These are phyloP conservation scores for Magnaporthiopsis poae DNA, from an alignment of 2,329 filamentous ascomycete species.

Conservation along the genomic window DNA sequence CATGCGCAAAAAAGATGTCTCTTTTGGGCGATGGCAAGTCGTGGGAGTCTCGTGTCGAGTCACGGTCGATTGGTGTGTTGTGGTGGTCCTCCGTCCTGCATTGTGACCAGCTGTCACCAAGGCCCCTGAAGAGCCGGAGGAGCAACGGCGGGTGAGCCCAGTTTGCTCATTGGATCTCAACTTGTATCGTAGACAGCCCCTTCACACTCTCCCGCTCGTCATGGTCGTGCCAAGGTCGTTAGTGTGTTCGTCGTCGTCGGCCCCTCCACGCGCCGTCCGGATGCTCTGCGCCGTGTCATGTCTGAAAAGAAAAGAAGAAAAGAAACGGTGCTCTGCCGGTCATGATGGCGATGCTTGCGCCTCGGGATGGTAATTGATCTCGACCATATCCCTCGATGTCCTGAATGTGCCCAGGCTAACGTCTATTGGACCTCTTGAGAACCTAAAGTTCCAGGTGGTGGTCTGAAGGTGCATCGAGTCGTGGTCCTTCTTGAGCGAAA, in stretches of 20 bases:
- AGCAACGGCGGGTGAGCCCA: background rate
- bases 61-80: background rate
- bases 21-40: background rate
- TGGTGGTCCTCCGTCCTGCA: background rate
- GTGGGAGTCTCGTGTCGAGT: background rate
- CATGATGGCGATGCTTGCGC: background rate
- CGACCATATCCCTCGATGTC: slow-evolving; percentile 4
- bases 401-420: slow-evolving; percentile 5
- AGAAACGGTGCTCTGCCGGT: background rate
- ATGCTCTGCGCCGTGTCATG: background rate
- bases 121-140: background rate
- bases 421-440: slow-evolving; percentile 6
- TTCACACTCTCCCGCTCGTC: background rate
- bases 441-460: slow-evolving; percentile 7
- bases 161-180: background rate
- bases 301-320: background rate
- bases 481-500: slow-evolving; percentile 8
- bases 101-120: background rate
- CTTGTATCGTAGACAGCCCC: background rate
- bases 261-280: background rate
- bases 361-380: slow-evolving; percentile 4
- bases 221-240: background rate
- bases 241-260: no score
- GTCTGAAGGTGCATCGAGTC: slow-evolving; percentile 6
- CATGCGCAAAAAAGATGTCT: background rate